Base-by-base conservation (phyloP, 2,329 filamentous ascomycete species). In the Podosphaera fusca region DNA sequence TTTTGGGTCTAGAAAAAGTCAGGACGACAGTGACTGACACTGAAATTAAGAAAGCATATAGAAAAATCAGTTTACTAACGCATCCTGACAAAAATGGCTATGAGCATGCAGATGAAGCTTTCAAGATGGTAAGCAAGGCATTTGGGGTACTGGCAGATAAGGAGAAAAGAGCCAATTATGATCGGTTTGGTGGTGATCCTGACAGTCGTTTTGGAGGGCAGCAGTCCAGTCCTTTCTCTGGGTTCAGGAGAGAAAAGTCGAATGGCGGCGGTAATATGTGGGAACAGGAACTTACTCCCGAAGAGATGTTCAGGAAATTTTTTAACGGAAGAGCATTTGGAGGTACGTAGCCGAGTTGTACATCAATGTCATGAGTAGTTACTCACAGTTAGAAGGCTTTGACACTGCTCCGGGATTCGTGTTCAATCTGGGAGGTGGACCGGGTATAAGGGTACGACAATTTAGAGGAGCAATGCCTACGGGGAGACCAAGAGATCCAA, bases 11-110 rank as follows among this genome's bases (percentile, higher is more conserved):
- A 54, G 81, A 84, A 60, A 71, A 73, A 55, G 73, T 82, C 45
- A 76, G 77, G 64, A 72, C 75, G 58, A 78, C 81, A 29, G 83
- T 79, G 65, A 80, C 80, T 54, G 90, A 96, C 64, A 70, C 75
- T 60, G 90, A 96, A 66, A 88, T 98, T 68, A 98, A 96, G 71
- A 96, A 96, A 74, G 90, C 92, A 5, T 98, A 98, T 72, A 80
- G 90, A 67, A 96, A 95, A 72, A 77, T 94, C 68, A 92, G 85
- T 68, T 74, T 98, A 65, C 76, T 96, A 67, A 98, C 92, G 59
- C 92, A 98, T 74, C 92, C 92, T 61, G 92, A 98, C 75, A 98
- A 98, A 75, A 98, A 98, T 75, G 89, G 89, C 55, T 89, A 95
- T 69, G 83, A 90, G 42, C 81, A 94, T 59, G 90, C 92, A 57